Conservation (phyloP, 2,329 filamentous ascomycete species). For the Paradendryphiella salina region DNA sequence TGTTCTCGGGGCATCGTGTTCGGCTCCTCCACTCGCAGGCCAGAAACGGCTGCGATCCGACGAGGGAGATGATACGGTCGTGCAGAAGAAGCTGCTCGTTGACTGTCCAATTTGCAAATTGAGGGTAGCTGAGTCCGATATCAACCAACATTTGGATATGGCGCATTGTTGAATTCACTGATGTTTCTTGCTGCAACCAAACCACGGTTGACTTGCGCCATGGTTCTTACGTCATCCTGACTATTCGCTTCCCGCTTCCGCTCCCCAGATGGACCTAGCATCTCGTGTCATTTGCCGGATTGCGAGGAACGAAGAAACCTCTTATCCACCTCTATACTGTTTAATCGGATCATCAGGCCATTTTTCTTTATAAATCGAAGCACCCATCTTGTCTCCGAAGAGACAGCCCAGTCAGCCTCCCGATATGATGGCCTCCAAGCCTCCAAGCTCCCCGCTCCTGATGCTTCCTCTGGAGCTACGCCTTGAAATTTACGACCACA, state of each 20-base stretch:
- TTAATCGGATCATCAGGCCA: not conserved
- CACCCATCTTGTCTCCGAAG: not conserved
- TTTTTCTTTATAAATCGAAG: not conserved
- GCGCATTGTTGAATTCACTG: slow-evolving; percentile 23
- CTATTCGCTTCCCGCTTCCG: too few species aligned
- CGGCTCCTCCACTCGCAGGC: slow-evolving; percentile 4
- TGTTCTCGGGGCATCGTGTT: not conserved
- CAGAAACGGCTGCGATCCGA: slow-evolving; percentile 27
- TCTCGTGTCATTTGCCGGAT: not conserved
- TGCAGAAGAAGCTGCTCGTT: slow-evolving; percentile 32
- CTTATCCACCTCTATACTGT: not conserved
- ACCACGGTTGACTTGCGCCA: not conserved
- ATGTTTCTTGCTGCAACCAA: not conserved
- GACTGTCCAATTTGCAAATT: slow-evolving; percentile 48
- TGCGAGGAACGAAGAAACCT: not conserved
- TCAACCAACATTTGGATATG: slow-evolving; percentile 49
- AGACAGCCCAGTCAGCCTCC: too few species aligned
- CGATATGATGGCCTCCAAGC: too few species aligned
- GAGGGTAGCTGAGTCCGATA: slow-evolving; percentile 34
- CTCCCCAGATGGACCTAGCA: not conserved
- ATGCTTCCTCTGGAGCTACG: slow-evolving; percentile 20
- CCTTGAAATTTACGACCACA: slow-evolving; percentile 21
- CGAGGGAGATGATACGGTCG: slow-evolving; percentile 15
- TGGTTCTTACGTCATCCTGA: slow-evolving; percentile 17
- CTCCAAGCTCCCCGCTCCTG: slow-evolving; percentile 5